A percentile compares a stretch with the other conserved stretches of the same genome.
Conservation (phyloP, 2,329 filamentous ascomycete species). For the Talaromyces sp. region DNA sequence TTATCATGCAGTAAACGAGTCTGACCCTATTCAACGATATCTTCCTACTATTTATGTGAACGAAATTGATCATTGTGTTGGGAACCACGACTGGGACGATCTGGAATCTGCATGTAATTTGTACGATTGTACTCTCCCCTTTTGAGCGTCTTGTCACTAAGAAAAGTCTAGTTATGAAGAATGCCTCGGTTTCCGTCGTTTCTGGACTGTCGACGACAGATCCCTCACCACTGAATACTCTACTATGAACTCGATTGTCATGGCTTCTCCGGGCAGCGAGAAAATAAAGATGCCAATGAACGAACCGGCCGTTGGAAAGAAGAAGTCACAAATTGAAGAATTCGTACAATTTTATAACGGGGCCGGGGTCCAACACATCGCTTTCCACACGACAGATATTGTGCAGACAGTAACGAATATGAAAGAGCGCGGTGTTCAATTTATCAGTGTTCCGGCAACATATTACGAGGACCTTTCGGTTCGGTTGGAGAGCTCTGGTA, state of each 20-base stretch:
- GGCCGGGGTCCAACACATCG: background rate
- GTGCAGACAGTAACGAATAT: background rate
- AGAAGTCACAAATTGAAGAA: background rate
- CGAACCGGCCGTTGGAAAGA: background rate
- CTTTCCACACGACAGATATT: background rate
- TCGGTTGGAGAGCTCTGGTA: slow-evolving; percentile 43
- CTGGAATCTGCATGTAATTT: background rate
- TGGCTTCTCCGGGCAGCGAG: background rate
- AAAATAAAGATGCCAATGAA: slow-evolving; percentile 1
- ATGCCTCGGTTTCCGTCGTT: slow-evolving; percentile 83
- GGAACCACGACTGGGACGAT: background rate
- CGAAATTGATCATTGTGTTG: background rate
- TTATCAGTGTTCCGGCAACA: background rate
- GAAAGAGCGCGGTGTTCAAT: background rate
- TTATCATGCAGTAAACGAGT: background rate
- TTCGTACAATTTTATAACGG: background rate
- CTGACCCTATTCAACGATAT: background rate
- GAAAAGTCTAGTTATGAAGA: slow-evolving; percentile 63
- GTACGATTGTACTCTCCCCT: background rate
- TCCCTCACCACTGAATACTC: slow-evolving; percentile 87
- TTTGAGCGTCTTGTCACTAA: background rate
- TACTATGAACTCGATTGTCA: slow-evolving; percentile 57
- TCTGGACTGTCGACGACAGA: slow-evolving; percentile 90
- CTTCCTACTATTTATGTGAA: background rate
- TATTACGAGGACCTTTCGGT: background rate